Evolutionary conservation across 371 early-diverging fungal species (phyloP).

Genomic region (Mucor piriformis): DNA sequence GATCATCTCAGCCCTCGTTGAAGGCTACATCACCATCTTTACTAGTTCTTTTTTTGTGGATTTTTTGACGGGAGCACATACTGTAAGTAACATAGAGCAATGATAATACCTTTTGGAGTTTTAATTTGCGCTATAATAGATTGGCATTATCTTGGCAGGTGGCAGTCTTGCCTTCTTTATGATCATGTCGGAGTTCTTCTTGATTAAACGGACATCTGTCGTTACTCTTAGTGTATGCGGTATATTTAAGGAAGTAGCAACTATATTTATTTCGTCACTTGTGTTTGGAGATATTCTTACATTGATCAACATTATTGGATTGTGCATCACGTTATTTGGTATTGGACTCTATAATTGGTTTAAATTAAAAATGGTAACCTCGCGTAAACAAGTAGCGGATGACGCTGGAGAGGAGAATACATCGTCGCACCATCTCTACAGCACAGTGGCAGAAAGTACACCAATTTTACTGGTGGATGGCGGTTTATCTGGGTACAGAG

Average conservation of each 20-base stretch:
- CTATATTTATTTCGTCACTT: slow-evolving; percentile 65
- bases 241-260: slow-evolving; percentile 86
- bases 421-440: slow-evolving; percentile 34
- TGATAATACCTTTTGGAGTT: neutral
- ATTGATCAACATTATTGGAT: slow-evolving; percentile 65
- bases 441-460: slow-evolving; percentile 52
- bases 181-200: slow-evolving; percentile 85
- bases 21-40: slow-evolving; percentile 62
- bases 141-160: slow-evolving; percentile 55
- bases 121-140: too few relatives aligned
- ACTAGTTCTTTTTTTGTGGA: slow-evolving; percentile 53
- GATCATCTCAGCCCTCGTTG: slow-evolving; percentile 63
- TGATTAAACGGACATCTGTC: slow-evolving; percentile 86
- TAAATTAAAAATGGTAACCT: slow-evolving; percentile 34
- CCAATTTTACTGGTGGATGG: slow-evolving; percentile 50
- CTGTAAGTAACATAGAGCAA: slow-evolving; percentile 29
- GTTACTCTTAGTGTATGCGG: slow-evolving; percentile 92
- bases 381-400: slow-evolving; percentile 16
- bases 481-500: slow-evolving; percentile 31
- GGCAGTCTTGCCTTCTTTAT: slow-evolving; percentile 87
- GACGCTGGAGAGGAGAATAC: slow-evolving; percentile 5
- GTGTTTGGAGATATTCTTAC: slow-evolving; percentile 79
- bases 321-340: slow-evolving; percentile 72
- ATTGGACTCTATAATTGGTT: slow-evolving; percentile 71
- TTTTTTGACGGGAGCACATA: slow-evolving; percentile 38